Base-by-base conservation (phyloP, 257 asterid species). In the Plantago elongata region DNA sequence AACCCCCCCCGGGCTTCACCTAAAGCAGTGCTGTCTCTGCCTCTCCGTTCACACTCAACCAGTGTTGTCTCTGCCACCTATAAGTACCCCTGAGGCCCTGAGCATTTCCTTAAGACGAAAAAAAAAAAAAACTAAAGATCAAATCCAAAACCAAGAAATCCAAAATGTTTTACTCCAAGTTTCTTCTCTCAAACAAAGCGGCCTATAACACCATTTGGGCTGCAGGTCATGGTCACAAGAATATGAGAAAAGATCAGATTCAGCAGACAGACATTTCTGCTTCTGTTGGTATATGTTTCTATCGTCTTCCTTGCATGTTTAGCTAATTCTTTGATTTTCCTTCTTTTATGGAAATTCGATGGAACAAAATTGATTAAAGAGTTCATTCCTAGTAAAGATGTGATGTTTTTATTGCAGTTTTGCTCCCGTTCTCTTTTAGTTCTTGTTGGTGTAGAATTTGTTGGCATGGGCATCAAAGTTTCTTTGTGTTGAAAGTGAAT, bases 211-310 rank as follows among this genome's bases (percentile, higher is more conserved):
- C 73, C 61, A 71, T 93, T 59, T 93, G 99, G 99, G 51, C 80
- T 84, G 99, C 99, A 67, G 99, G 94, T 65, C 99, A 93, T 75
- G 83, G 88, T 72, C 78, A 69, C 68, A 81, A 79, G 29, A 77
- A 78, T 68, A 84, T 89, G 9, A 78, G 81, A 38, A 85, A 78
- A 49, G 70, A 77, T 10, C 92, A 83, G 69, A 66, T 93, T n/a
- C 73, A 61, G 64, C 82, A 74, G 22, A 89, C 90, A 42, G 54
- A 87, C 69, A 82, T 93, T 66, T 51, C 84, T 65, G 73, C 86
- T 71, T 89, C 90, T 11, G 96, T 93, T 9, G 99, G 99, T 87
- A 54, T 11, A 84, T 83, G 27, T 66, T 50, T 42, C 38, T 46
- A 9, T 40, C 13, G 16, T 27, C 17, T 34, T 57, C 14, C 44